These are phyloP conservation scores for Scalesia atractyloides DNA, from an alignment of 129 eudicot species.

Conservation along the genomic window DNA sequence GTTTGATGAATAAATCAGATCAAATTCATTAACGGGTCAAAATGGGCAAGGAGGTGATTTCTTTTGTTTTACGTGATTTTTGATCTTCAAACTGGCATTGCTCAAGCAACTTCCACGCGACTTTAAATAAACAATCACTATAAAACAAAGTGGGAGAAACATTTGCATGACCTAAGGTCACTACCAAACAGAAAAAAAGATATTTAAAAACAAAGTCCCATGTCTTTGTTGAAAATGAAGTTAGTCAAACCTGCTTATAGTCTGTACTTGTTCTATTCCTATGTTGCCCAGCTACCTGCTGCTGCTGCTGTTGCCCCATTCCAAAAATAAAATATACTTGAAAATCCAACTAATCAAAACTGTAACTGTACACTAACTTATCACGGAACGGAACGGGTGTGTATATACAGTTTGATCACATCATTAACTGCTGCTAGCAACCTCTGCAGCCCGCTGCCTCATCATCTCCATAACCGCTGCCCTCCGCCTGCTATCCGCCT, in stretches of 20 bases:
- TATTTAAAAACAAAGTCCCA: background rate
- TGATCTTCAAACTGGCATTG: background rate
- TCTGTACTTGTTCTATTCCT: constrained; percentile 23
- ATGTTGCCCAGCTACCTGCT: constrained; percentile 13
- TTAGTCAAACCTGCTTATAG: constrained; percentile 20
- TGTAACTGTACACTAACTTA: constrained; percentile 37
- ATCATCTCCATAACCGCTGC: constrained; percentile 98
- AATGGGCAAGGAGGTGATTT: background rate
- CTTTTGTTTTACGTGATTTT: background rate
- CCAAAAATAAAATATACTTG: constrained; percentile 15
- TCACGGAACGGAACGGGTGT: constrained; percentile 2
- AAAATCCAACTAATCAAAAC: constrained; percentile 36
- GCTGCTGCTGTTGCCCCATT: constrained; percentile 6
- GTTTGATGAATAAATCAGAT: background rate
- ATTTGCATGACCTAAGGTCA: constrained; percentile 21
- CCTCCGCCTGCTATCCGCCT: constrained; percentile 82
- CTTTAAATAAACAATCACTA: constrained; percentile 7
- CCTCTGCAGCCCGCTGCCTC: constrained; percentile 98
- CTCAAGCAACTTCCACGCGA: constrained; percentile 7
- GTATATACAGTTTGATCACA: constrained; percentile 41
- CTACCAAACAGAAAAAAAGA: constrained; percentile 13
- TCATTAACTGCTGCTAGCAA: constrained; percentile 57
- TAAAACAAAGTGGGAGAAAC: constrained; percentile 4
- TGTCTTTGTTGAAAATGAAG: constrained; percentile 9
- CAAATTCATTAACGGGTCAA: background rate